Evolutionary conservation across 139 green algal genomes (phyloP).

Genomic region (Auxenochlorella pyrenoidosa): DNA sequence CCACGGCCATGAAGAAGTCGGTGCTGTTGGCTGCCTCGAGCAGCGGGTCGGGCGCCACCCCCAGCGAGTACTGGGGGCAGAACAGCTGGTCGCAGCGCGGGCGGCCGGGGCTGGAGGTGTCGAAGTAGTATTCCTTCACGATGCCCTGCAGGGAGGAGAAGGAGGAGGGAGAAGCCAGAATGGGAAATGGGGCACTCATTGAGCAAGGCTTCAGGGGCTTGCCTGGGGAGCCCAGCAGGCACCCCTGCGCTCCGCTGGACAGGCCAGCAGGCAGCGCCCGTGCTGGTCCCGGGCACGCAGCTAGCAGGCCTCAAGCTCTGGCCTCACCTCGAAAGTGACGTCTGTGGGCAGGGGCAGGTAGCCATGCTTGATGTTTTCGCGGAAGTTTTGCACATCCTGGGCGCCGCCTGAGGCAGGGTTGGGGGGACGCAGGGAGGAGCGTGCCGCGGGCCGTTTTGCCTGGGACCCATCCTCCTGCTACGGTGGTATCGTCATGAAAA

Average conservation of each 20-base stretch:
- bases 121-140: constrained; percentile 34
- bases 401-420: constrained; percentile 17
- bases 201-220: no score
- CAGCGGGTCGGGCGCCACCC: constrained; percentile 20
- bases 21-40: neutral
- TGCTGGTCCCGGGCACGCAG: no score
- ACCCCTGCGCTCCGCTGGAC: no score
- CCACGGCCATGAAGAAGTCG: constrained; percentile 1
- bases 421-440: neutral
- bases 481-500: no score
- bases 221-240: no score
- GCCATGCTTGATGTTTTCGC: constrained; percentile 14
- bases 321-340: neutral
- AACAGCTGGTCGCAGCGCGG: constrained; percentile 42
- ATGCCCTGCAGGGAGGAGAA: neutral
- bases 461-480: no score
- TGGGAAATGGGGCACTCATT: no score
- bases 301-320: no score
- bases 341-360: constrained; percentile 39
- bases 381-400: constrained; percentile 40
- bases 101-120: neutral
- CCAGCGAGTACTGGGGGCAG: constrained; percentile 41
- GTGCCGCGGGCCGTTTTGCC: no score
- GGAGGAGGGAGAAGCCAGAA: no score
- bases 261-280: no score